Percentiles rank a stretch among this genome's conserved stretches.
phyloP scores from a whole-genome alignment of 2,329 filamentous ascomycete genomes.

The Plenodomus lindquistii region DNA sequence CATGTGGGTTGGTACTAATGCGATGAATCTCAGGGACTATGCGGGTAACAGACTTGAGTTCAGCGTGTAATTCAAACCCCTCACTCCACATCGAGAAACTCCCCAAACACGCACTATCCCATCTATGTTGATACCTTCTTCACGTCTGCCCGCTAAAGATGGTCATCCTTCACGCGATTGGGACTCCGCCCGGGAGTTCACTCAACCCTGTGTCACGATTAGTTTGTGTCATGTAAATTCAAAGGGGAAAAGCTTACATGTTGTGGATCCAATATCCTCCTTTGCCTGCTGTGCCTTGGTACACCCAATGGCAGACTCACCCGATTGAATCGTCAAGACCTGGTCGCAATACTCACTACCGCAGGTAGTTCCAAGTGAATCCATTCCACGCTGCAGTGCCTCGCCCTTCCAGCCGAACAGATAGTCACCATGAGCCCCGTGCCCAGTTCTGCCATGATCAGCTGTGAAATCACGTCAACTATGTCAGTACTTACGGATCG shows the following conservation, averaged over 20 bases:
- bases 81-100: no score
- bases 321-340: conserved; percentile 30
- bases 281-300: conserved; percentile 30
- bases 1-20: no score
- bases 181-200: not conserved
- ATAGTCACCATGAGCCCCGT: conserved; percentile 29
- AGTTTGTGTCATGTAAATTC: not conserved
- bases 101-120: no score
- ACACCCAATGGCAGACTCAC: conserved; percentile 35
- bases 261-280: conserved; percentile 25
- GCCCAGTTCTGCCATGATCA: conserved; percentile 10
- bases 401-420: conserved; percentile 37
- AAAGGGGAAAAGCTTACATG: not conserved
- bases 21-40: conserved; percentile 28
- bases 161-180: not conserved
- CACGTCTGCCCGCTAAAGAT: not conserved
- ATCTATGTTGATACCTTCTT: no score
- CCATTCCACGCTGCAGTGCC: conserved; percentile 35
- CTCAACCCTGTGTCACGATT: not conserved
- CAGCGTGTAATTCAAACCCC: conserved; percentile 41
- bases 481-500: conserved; percentile 20
- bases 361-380: conserved; percentile 29
- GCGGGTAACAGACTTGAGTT: conserved; percentile 49
- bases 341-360: conserved; percentile 26
- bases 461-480: not conserved